Base-by-base conservation (phyloP, 2,329 filamentous ascomycete species). In the Fusarium luffae region DNA sequence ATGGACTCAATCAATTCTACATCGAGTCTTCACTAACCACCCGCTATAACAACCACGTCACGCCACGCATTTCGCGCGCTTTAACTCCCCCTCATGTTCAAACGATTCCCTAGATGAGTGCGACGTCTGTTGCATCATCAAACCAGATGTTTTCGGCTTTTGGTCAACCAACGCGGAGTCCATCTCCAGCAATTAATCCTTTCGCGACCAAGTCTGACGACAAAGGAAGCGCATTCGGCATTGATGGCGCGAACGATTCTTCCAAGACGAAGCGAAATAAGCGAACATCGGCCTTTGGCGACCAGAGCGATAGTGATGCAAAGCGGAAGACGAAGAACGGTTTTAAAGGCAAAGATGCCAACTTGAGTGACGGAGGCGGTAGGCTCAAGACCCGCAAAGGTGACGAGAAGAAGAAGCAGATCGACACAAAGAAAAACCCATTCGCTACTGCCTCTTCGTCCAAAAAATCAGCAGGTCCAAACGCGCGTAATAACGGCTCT, bases 91-190 rank as follows among this genome's bases (percentile, higher is more conserved):
- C 72, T 67, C 74, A 82, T 82, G 79, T 74, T 69, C 74, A 74
- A 75, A 74, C 75, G 66, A 75, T 64, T 68, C 58, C 65, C 60
- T 71, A 72, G 78, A 75, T 81, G 79, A 77, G 74, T 78, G 80
- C 79, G 78, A 81, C 79, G 71, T 67, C 66, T 63, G 79, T 80
- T 80, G 80, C 80, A 79, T 79, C 79, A 77, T 80, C 79, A 72
- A 76, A 69, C 73, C 75, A 77, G 73, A 82, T 82, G 80, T 78
- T 79, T 76, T 78, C 79, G 62, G 69, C 77, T 57, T 77, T 80
- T 63, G 74, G 76, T 69, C 77, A 78, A 71, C 74, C 78, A 72
- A 77, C 78, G 77, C 73, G 75, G 69, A 76, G 73, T 70, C 72
- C 76, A 69, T 75, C 79, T 74, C 73, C 77, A 62, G 76, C 74